A percentile compares a stretch with the other conserved stretches of the same genome.
Evolutionary conservation across 2,329 filamentous ascomycete genomes (phyloP).

Genomic region (Dendryphion nanum): DNA sequence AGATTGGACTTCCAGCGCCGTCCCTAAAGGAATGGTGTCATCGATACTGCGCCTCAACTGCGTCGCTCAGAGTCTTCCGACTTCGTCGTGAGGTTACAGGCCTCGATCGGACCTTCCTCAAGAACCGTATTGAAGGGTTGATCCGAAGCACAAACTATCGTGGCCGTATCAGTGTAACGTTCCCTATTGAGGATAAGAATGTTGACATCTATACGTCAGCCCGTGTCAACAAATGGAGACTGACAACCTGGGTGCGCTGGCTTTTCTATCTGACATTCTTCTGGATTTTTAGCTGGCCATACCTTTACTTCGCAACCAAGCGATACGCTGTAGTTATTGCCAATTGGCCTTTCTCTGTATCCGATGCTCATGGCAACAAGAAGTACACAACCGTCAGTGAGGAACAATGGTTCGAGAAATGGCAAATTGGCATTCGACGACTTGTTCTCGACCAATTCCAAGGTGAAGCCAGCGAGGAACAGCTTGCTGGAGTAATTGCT

Average conservation of each 20-base stretch:
- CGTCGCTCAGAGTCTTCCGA: slow-evolving; percentile 55
- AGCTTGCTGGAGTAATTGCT: slow-evolving; percentile 27
- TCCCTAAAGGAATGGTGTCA: slow-evolving; percentile 64
- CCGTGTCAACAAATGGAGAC: slow-evolving; percentile 63
- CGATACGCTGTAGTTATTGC: slow-evolving; percentile 63
- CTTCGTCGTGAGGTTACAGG: slow-evolving; percentile 52
- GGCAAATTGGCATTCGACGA: slow-evolving; percentile 59
- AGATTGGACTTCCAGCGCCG: slow-evolving; percentile 43
- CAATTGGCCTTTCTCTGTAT: slow-evolving; percentile 58
- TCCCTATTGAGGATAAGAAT: slow-evolving; percentile 57
- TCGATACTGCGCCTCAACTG: slow-evolving; percentile 60
- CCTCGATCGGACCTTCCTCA: slow-evolving; percentile 58
- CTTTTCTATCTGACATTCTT: slow-evolving; percentile 66
- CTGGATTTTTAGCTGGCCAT: slow-evolving; percentile 70
- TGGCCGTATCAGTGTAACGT: slow-evolving; percentile 58
- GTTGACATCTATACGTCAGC: slow-evolving; percentile 65
- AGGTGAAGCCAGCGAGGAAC: slow-evolving; percentile 53
- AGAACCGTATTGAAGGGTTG: slow-evolving; percentile 53
- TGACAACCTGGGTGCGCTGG: slow-evolving; percentile 62
- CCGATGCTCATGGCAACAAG: slow-evolving; percentile 33
- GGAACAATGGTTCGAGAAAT: slow-evolving; percentile 61
- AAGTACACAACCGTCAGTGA: slow-evolving; percentile 53
- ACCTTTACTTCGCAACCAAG: slow-evolving; percentile 65
- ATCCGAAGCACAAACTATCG: slow-evolving; percentile 67
- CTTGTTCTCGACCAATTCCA: slow-evolving; percentile 60